Evolutionary conservation across 208 protist species (phyloP).

Genomic region (Trypanosoma cruzi): DNA sequence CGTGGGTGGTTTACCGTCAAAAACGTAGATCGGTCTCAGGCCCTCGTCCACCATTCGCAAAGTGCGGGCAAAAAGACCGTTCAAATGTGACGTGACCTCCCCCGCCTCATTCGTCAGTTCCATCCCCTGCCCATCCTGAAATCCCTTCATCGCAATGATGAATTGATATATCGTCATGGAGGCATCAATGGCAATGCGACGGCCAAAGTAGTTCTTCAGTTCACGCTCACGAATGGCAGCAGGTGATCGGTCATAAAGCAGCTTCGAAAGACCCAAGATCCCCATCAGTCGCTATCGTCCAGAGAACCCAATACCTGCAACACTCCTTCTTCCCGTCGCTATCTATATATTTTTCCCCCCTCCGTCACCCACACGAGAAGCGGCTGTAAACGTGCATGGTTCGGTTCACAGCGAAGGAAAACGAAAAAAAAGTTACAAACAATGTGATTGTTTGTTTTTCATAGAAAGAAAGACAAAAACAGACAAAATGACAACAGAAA

Average conservation of each 20-base stretch:
- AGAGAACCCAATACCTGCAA: slow-evolving; percentile 72
- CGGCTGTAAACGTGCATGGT: not conserved
- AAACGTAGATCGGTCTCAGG: slow-evolving; percentile 99
- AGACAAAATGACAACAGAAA: slow-evolving; percentile 1
- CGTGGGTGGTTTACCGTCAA: slow-evolving; percentile 99
- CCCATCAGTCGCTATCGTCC: slow-evolving; percentile 81
- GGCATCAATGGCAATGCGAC: slow-evolving; percentile 99
- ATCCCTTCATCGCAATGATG: slow-evolving; percentile 95
- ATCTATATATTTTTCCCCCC: not conserved
- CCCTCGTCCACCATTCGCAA: slow-evolving; percentile 98
- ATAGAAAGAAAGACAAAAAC: not conserved
- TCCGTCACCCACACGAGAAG: not conserved
- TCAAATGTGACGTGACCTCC: slow-evolving; percentile 98
- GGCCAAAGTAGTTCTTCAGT: slow-evolving; percentile 97
- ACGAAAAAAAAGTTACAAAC: not conserved
- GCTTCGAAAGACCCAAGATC: slow-evolving; percentile 96
- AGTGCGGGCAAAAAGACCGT: slow-evolving; percentile 98
- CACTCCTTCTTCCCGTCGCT: not conserved
- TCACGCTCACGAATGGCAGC: slow-evolving; percentile 90
- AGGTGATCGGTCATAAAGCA: slow-evolving; percentile 96
- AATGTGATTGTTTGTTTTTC: too few species aligned
- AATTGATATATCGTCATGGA: slow-evolving; percentile 99
- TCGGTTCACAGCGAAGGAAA: not conserved
- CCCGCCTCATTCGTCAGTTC: slow-evolving; percentile 97
- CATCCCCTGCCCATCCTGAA: slow-evolving; percentile 84